Evolutionary conservation across 805 yeast genomes (phyloP), one percentile per base, ranked within the genome.

Genomic region (Maudiozyma pseudohumilis): DNA sequence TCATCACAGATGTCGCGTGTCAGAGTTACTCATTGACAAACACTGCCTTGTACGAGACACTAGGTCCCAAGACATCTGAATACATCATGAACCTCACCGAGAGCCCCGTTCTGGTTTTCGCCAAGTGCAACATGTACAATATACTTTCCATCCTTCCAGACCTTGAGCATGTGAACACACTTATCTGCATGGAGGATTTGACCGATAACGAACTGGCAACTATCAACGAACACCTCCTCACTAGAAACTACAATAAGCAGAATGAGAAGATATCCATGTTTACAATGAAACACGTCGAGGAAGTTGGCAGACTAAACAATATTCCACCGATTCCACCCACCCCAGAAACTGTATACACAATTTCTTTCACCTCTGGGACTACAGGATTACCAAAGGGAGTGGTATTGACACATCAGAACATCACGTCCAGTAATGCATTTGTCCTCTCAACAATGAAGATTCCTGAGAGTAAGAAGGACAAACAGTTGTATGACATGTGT

Each of bases 371-470:
- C 2, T 76, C 84, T 0, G 88, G 88, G 23, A 80, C 88, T 2
- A 79, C 87, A 1, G 86, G 86, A 13, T 58, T 69, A 13, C 88
- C 88, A 34, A 80, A 80, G 57, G 88, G 88, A 37, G 87, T 76
- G 13, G 72, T 68, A 35, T 41, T 73, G 30, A 63, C 72, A 7
- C 85, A 80, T 35, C 59, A 61, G 9, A 69, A 69, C 49, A 65
- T 72, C 9, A 62, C 69, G 10, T 68, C 81, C 2, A 70, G 66
- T 6, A 69, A 74, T 29, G 67, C 70, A 2, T 59, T 68, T 29
- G 53, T 68, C 0, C 59, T 69, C 35, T 50, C 65, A 4, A 56
- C 61, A 20, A 53, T 61, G 23, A 47, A 52, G 20, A 39, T 60
- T 16, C 59, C 61, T 5, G 32, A 35, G 2, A 40, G 45, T 32